Evolutionary conservation across 257 asterid genomes (phyloP), one percentile per base, ranked within the genome.

Genomic region (Capsicum baccatum): DNA sequence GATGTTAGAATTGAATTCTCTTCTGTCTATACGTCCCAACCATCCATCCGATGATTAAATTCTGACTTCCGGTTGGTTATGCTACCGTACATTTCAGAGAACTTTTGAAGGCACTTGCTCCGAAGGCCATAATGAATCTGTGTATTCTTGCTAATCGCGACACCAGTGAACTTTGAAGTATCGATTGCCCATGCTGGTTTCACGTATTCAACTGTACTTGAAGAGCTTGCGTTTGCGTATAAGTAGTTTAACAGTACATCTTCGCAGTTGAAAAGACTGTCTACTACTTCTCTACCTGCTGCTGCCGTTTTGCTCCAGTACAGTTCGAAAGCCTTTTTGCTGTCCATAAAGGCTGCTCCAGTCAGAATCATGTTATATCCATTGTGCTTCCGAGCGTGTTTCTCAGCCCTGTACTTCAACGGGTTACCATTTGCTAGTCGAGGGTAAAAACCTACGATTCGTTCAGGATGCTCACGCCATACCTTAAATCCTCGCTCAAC

Each of bases 341-440:
- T 37, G 81, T 97, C 96, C 5, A 97, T 59, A 76, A 95, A 97
- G 5, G 99, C 99, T 5, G 99, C 99, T 85, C 99, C 98, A 0
- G 99, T 97, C 86, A 97, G 76, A 66, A 97, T 92, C 97, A 97
- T 88, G 81, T 97, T 94, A 84, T 97, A 97, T n/a, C 98, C 97
- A 0, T 88, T 87, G 82, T 94, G 91, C 84, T 66, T 84, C 6
- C 98, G 91, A 0, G 99, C 99, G 54, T 97, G 92, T 59, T 84
- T 91, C 92, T 97, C 99, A 0, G 92, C 97, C 64, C 89, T 82
- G 50, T 97, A 97, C 70, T 85, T 83, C 87, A 89, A 85, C 3
- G 89, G 94, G 80, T n/a, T 50, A 4, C 96, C 93, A 6, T 87
- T 83, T 0, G 85, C 87, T 3, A 94, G 93, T 54, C 99, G 90